phyloP scores from a whole-genome alignment of 345 rosid species.

The Aethionema arabicum region DNA sequence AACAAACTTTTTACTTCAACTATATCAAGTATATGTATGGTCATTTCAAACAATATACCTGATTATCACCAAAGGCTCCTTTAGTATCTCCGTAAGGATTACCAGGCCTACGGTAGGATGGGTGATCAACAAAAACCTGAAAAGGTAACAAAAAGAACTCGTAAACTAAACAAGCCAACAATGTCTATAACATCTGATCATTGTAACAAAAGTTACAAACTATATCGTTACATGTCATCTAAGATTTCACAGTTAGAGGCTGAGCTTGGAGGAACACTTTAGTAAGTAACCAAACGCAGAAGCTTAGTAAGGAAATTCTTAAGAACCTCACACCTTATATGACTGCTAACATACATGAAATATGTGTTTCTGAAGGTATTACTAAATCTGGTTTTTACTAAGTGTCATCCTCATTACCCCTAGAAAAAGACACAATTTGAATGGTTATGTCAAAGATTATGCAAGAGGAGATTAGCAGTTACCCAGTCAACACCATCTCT shows the following conservation, averaged over 20 bases:
- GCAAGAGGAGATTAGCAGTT: conserved; percentile 26
- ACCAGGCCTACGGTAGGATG: conserved; percentile 85
- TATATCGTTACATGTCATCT: too few relatives aligned
- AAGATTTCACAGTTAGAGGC: too few relatives aligned
- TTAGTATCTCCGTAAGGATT: conserved; percentile 79
- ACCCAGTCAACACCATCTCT: conserved; percentile 97
- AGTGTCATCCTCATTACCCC: too few relatives aligned
- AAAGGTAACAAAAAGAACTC: conserved; percentile 9
- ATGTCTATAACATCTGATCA: neutral
- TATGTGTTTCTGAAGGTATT: too few relatives aligned
- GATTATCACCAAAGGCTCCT: conserved; percentile 95
- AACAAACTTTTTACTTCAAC: neutral
- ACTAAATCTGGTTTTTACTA: too few relatives aligned
- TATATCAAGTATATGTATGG: conserved; percentile 11
- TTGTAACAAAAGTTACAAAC: too few relatives aligned
- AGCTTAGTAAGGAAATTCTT: too few relatives aligned
- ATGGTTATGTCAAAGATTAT: neutral
- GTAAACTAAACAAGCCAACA: neutral
- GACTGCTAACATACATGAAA: too few relatives aligned
- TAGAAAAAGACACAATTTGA: too few relatives aligned
- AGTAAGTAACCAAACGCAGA: too few relatives aligned
- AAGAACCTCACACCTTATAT: too few relatives aligned
- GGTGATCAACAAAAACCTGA: conserved; percentile 89
- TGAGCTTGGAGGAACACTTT: too few relatives aligned
- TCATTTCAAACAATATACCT: conserved; percentile 45